A percentile compares a stretch with the other conserved stretches of the same genome.
Evolutionary conservation across 495 filamentous ascomycete genomes (phyloP).

Genomic region (Penicillium parvum): DNA sequence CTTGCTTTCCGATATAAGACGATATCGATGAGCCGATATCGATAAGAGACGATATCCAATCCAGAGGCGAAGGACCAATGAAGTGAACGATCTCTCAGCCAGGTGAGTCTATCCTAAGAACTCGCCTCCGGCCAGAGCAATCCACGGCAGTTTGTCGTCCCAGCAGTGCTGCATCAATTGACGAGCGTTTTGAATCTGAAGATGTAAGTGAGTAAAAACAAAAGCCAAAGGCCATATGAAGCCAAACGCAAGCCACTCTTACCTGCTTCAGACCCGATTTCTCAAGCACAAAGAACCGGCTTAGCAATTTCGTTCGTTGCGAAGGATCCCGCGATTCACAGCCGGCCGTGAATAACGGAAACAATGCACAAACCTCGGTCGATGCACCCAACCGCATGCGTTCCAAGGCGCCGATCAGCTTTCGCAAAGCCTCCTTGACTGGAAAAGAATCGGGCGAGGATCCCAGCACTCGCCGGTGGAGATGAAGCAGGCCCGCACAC

Average conservation of each 20-base stretch:
- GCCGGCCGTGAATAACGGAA: conserved; percentile 82
- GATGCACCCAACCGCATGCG: conserved; percentile 62
- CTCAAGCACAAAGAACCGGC: conserved; percentile 66
- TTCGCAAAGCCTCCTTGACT: conserved; percentile 60
- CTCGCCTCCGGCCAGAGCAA: conserved; percentile 39
- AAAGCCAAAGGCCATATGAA: neutral
- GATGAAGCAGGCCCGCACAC: conserved; percentile 73
- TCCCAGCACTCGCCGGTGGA: conserved; percentile 67
- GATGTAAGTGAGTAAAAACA: neutral
- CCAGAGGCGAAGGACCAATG: neutral
- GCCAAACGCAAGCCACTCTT: neutral
- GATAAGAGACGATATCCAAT: neutral
- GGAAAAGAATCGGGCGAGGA: conserved; percentile 49
- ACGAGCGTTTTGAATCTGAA: conserved; percentile 43
- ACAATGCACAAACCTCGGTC: conserved; percentile 72
- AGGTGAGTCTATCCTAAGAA: conserved; percentile 34
- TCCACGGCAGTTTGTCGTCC: conserved; percentile 39
- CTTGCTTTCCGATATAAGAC: no score
- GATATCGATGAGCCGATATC: no score
- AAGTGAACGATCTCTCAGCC: no score
- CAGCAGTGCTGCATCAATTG: conserved; percentile 43
- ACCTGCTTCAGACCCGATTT: conserved; percentile 75
- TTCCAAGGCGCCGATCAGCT: conserved; percentile 58
- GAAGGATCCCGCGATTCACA: conserved; percentile 59
- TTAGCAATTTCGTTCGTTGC: conserved; percentile 58